Percentiles rank a stretch among this genome's conserved stretches.
These are phyloP conservation scores for Paramecium tetraurelia DNA, from an alignment of 73 alveolate genomes.

Conservation along the genomic window DNA sequence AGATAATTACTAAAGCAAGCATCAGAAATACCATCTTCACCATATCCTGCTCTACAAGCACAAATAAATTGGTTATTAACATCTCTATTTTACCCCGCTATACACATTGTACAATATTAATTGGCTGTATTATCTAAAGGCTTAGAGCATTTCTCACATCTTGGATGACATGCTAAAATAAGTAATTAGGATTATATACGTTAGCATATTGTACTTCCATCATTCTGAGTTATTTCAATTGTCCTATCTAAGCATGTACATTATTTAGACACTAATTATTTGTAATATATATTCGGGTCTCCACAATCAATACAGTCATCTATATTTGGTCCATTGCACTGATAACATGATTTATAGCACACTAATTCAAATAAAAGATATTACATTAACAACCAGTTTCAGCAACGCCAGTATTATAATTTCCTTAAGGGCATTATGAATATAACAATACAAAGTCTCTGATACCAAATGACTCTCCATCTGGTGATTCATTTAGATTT, in stretches of 20 bases:
- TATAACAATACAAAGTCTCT: background rate
- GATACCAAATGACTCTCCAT: background rate
- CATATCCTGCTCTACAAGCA: background rate
- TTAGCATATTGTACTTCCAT: background rate
- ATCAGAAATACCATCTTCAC: background rate
- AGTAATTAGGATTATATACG: background rate
- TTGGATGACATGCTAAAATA: background rate
- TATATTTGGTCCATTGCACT: background rate
- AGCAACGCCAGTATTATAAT: background rate
- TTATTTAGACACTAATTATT: background rate
- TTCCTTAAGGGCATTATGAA: background rate
- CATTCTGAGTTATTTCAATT: background rate
- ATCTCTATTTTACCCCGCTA: background rate
- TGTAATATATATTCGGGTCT: background rate
- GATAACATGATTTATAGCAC: background rate
- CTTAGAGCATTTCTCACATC: background rate
- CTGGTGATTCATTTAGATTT: background rate
- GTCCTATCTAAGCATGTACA: background rate
- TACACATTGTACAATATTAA: background rate
- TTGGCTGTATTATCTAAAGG: background rate
- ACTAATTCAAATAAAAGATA: background rate
- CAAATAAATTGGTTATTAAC: background rate
- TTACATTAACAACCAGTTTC: background rate
- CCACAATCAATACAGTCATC: background rate
- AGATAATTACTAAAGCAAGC: background rate